These are phyloP conservation scores for Salix udensis DNA, from an alignment of 345 rosid genomes.

Conservation along the genomic window DNA sequence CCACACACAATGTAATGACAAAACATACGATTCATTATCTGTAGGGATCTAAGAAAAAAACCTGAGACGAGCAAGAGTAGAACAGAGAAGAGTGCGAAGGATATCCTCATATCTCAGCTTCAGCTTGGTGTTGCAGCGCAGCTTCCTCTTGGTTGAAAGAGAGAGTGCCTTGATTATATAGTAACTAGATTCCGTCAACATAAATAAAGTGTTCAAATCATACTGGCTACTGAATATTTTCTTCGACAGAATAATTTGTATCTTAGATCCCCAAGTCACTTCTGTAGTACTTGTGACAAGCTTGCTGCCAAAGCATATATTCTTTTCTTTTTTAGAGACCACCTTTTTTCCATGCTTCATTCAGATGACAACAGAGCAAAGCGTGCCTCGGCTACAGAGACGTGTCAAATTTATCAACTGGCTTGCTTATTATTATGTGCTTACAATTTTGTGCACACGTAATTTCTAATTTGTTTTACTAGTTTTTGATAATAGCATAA, in stretches of 20 bases:
- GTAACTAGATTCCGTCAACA: background rate
- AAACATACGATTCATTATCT: background rate
- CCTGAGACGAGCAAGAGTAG: slow-evolving; percentile 41
- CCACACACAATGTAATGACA: background rate
- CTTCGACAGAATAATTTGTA: slow-evolving; percentile 22
- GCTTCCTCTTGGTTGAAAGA: background rate
- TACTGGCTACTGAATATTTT: background rate
- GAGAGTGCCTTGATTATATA: background rate
- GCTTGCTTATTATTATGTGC: background rate
- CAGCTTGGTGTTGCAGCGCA: background rate
- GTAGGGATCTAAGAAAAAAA: background rate
- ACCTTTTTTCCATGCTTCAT: background rate
- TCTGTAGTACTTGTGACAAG: slow-evolving; percentile 26
- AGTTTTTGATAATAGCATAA: background rate
- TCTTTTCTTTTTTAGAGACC: slow-evolving; percentile 36
- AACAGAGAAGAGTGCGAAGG: slow-evolving; percentile 18
- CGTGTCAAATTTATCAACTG: background rate
- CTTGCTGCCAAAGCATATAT: slow-evolving; percentile 29
- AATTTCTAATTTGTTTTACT: too few relatives aligned
- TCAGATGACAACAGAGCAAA: background rate
- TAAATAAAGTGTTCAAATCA: slow-evolving; percentile 3
- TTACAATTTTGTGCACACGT: background rate
- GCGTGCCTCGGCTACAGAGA: background rate
- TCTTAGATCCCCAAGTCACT: slow-evolving; percentile 22
- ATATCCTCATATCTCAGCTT: slow-evolving; percentile 33